Percentiles rank a stretch among this genome's conserved stretches.
phyloP scores from a whole-genome alignment of 2,329 filamentous ascomycete species.

The Lomentospora prolificans region DNA sequence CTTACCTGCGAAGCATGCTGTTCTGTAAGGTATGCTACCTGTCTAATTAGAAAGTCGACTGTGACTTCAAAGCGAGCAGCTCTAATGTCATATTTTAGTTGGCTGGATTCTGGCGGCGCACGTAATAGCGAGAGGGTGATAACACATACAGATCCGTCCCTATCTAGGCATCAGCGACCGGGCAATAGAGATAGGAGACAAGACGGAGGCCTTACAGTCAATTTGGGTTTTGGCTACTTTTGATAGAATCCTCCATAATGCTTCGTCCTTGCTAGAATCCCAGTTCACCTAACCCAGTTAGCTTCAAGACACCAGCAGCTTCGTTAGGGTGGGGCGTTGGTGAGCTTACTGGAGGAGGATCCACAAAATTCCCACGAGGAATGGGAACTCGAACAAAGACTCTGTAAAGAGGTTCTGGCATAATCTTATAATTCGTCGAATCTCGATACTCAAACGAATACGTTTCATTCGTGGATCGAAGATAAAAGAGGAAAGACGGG shows the following conservation, averaged over 20 bases:
- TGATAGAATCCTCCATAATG: conserved; percentile 83
- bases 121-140: not conserved
- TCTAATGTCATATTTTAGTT: conserved; percentile 26
- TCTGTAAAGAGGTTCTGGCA: conserved; percentile 53
- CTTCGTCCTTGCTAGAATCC: conserved; percentile 77
- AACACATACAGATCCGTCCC: conserved; percentile 64
- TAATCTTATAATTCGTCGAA: conserved; percentile 12
- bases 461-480: not conserved
- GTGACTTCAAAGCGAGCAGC: conserved; percentile 74
- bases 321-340: conserved; percentile 3
- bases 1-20: conserved; percentile 81
- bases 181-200: not conserved
- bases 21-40: conserved; percentile 90
- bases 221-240: conserved; percentile 73
- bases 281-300: conserved; percentile 61
- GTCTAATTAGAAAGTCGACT: conserved; percentile 79
- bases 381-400: conserved; percentile 88
- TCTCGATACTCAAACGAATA: not conserved
- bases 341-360: conserved; percentile 67
- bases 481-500: not conserved
- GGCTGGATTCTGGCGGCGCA: no score
- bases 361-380: conserved; percentile 74
- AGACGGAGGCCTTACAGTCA: conserved; percentile 54
- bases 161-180: conserved; percentile 24
- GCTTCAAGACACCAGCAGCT: not conserved